These are phyloP conservation scores for Aegilops longissima DNA, from an alignment of 176 grass and related monocot species.

Conservation along the genomic window DNA sequence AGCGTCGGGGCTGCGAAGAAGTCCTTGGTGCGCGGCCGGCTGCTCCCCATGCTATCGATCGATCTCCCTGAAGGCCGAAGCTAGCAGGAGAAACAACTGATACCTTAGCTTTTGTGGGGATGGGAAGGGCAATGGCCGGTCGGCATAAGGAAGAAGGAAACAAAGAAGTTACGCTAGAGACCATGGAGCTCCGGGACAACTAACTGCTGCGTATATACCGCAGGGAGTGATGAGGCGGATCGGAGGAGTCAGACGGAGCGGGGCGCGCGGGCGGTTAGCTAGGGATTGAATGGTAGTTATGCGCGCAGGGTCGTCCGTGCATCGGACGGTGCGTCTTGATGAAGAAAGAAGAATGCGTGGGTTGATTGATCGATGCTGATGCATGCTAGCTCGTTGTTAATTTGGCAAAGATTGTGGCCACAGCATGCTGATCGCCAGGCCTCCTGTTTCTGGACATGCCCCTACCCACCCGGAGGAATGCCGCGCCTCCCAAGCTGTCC, in stretches of 20 bases:
- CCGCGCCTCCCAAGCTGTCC: not conserved
- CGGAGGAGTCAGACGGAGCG: constrained; percentile 5
- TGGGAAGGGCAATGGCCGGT: not conserved
- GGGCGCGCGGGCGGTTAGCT: constrained; percentile 48
- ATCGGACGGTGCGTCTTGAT: constrained; percentile 27
- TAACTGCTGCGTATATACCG: not conserved
- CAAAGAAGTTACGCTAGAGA: constrained; percentile 50
- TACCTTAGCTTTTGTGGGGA: not conserved
- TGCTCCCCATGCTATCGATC: constrained; percentile 47
- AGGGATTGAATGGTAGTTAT: constrained; percentile 85
- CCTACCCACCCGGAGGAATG: not conserved
- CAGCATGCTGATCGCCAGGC: not conserved
- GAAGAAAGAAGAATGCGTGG: constrained; percentile 5
- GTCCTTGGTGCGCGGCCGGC: constrained; percentile 50
- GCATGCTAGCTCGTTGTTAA: not conserved
- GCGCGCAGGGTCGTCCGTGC: not conserved
- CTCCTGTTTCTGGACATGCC: not conserved
- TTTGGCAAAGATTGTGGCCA: not conserved
- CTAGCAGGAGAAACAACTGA: not conserved
- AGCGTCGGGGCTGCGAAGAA: constrained; percentile 79
- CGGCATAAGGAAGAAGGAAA: constrained; percentile 68
- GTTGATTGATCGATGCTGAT: not conserved
- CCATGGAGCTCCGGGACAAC: not conserved
- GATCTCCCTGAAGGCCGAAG: not conserved
- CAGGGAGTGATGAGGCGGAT: not conserved